Percentiles rank a stretch among this genome's conserved stretches.
phyloP scores from a whole-genome alignment of 225 moss, liverwort and hornwort genomes.

The Neckera pumila region DNA sequence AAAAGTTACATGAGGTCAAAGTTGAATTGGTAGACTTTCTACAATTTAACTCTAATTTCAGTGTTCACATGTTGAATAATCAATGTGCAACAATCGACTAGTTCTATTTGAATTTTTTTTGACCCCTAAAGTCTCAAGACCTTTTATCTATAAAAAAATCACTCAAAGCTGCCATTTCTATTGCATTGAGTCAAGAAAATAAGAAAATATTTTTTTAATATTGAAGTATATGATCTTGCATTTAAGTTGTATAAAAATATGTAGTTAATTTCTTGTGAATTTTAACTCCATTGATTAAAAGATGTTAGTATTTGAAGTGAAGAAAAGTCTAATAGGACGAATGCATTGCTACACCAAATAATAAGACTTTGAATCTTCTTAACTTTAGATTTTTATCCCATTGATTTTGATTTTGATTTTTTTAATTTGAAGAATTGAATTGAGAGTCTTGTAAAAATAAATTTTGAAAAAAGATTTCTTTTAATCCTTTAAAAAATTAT shows the following conservation, averaged over 20 bases:
- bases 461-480: background rate
- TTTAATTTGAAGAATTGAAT: too few relatives aligned
- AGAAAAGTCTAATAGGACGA: accelerated
- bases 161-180: background rate
- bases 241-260: background rate
- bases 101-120: background rate
- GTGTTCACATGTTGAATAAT: background rate
- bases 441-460: too few relatives aligned
- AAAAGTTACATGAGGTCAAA: background rate
- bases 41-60: background rate
- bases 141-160: too few relatives aligned
- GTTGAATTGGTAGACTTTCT: background rate
- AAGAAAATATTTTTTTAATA: background rate
- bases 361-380: background rate
- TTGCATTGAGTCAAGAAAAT: background rate
- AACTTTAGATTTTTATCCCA: background rate
- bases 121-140: background rate
- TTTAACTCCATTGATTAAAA: accelerated
- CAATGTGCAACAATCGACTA: accelerated
- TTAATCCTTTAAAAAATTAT: background rate
- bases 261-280: background rate
- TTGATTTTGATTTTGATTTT: too few relatives aligned
- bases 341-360: accelerated
- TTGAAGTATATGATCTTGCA: background rate
- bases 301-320: background rate